Base-by-base conservation (phyloP, 2,329 filamentous ascomycete species). In the Monilinia fructicola region DNA sequence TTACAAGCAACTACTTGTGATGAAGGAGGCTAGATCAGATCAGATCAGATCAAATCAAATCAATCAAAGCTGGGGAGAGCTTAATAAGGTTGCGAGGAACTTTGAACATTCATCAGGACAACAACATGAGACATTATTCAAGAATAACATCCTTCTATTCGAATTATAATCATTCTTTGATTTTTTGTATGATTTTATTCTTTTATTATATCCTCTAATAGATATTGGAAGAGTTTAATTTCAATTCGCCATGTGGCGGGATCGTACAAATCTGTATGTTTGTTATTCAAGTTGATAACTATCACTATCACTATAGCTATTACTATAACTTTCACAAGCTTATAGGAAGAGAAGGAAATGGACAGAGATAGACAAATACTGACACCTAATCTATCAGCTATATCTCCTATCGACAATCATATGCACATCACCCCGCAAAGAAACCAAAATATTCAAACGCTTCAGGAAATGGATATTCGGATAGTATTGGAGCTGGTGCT, bases 361-460 rank as follows among this genome's bases (percentile, higher is more conserved):
- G n/a, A n/a, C n/a, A n/a, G 12, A 42, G 40, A 42, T 12, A 42
- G 12, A 16, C 21, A 26, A 44, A 50, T 61, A 61, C 72, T 78
- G 72, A 79, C 71, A 66, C 62, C 63, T 60, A 60, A 53, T 54
- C 48, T 53, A 48, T 54, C 53, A 97, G 94, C 78, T 99, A 96
- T 79, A 95, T 99, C 78, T 98, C 95, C 79, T 99, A 98, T 84
- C 93, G 95, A 76, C 95, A 99, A 82, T 98, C 94, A 75, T 98
- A 97, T 80, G 88, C 93, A 74, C 95, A 98, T 79, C 93, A 97
- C 78, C 95, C 95, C 64, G 86, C 88, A 69, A 93, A 96, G 81
- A 92, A 93, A 80, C 87, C 88, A 72, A 89, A 89, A 74, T 90
- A 90, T 81, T 81, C 70, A 16, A 68, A 67, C 6, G 64, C 74